Percentiles rank a stretch among this genome's conserved stretches.
Conservation (phyloP, 257 asterid species). For the Craterostigma plantagineum region DNA sequence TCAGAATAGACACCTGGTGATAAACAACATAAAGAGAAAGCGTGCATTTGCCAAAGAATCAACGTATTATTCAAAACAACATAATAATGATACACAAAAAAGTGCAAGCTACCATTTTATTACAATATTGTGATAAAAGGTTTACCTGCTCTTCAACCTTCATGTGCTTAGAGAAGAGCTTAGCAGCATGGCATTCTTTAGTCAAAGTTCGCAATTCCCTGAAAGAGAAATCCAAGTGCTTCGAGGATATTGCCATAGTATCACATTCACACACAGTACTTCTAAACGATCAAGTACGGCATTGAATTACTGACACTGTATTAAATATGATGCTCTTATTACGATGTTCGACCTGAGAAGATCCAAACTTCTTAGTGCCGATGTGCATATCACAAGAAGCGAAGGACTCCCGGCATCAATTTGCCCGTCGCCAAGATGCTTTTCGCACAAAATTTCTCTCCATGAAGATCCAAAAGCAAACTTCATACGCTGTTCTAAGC, state of each 20-base stretch:
- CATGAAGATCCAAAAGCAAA: conserved; percentile 63
- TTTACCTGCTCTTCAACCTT: conserved; percentile 96
- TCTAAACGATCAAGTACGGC: too few relatives aligned
- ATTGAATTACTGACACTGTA: neutral
- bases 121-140: conserved; percentile 6
- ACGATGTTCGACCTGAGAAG: conserved; percentile 47
- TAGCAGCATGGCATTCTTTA: conserved; percentile 77
- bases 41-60: too few relatives aligned
- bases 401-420: conserved; percentile 75
- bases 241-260: conserved; percentile 8
- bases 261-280: neutral
- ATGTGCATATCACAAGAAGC: conserved; percentile 58
- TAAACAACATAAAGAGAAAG: too few relatives aligned
- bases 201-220: conserved; percentile 80
- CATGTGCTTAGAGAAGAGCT: conserved; percentile 92
- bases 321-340: neutral
- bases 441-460: conserved; percentile 46
- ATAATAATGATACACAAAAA: too few relatives aligned
- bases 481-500: conserved; percentile 48
- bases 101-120: too few relatives aligned
- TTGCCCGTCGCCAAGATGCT: conserved; percentile 35
- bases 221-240: conserved; percentile 10
- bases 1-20: conserved; percentile 41
- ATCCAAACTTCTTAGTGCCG: conserved; percentile 72
- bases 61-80: too few relatives aligned